Percentiles rank a stretch among this genome's conserved stretches.
Conservation (phyloP, 2,329 filamentous ascomycete genomes). For the Fusarium fujikuroi region DNA sequence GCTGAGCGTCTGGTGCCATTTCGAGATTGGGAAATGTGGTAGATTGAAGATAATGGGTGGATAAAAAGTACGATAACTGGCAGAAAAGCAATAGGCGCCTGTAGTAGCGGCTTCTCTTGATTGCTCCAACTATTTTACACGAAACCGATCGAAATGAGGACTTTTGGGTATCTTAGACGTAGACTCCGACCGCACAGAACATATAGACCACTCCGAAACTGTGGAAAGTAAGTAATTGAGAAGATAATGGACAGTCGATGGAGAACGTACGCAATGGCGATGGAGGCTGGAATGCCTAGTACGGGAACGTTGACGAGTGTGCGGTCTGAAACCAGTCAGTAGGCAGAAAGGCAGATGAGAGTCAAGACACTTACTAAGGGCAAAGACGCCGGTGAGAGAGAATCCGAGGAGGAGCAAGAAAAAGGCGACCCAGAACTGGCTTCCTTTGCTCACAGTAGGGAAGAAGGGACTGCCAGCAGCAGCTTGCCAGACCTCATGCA, state of each 20-base stretch:
- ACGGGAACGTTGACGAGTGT: constrained; percentile 80
- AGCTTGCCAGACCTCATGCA: constrained; percentile 93
- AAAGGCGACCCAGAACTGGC: constrained; percentile 86
- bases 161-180: constrained; percentile 77
- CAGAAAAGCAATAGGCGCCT: constrained; percentile 44
- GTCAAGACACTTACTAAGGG: constrained; percentile 73
- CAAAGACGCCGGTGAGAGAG: constrained; percentile 80
- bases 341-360: background rate
- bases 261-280: constrained; percentile 83
- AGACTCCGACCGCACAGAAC: constrained; percentile 98
- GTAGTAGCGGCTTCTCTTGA: constrained; percentile 47
- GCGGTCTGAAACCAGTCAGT: constrained; percentile 70
- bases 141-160: constrained; percentile 45
- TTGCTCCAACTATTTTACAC: constrained; percentile 53
- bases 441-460: constrained; percentile 81
- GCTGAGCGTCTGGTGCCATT: constrained; percentile 53
- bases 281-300: constrained; percentile 85
- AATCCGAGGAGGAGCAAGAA: constrained; percentile 77
- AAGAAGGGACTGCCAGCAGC: constrained; percentile 87
- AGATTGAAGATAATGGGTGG: constrained; percentile 9
- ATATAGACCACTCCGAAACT: constrained; percentile 97
- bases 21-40: constrained; percentile 6
- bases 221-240: constrained; percentile 34
- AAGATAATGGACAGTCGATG: background rate
- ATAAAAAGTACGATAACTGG: constrained; percentile 35